Conservation (phyloP, 1,284 basidiomycete species). For the Gomphus sp. region DNA sequence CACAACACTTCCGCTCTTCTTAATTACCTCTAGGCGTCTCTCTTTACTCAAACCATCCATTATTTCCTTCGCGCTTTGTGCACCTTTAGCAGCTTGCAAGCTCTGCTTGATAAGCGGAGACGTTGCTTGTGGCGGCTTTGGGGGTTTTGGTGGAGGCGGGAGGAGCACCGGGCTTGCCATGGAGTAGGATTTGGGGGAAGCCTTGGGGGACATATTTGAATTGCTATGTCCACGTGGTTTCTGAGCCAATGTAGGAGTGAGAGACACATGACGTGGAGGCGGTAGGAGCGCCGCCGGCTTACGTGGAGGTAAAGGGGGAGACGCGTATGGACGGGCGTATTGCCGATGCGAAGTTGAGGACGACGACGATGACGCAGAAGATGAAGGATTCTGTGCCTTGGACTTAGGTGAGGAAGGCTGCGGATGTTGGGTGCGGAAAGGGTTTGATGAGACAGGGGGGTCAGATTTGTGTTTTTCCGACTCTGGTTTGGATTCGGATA, state of each 20-base stretch:
- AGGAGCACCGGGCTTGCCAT: slow-evolving; percentile 15
- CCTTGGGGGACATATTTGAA: background rate
- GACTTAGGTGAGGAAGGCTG: slow-evolving; percentile 16
- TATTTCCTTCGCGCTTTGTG: slow-evolving; percentile 54
- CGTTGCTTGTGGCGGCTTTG: slow-evolving; percentile 24
- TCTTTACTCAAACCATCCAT: slow-evolving; percentile 60
- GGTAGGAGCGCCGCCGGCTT: slow-evolving; percentile 20
- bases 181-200: slow-evolving; percentile 9
- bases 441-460: background rate
- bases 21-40: slow-evolving; percentile 60
- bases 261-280: slow-evolving; percentile 15
- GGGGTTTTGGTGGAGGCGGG: slow-evolving; percentile 12
- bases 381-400: slow-evolving; percentile 18
- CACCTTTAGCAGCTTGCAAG: slow-evolving; percentile 59
- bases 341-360: slow-evolving; percentile 11
- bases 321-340: slow-evolving; percentile 10
- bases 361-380: slow-evolving; percentile 13
- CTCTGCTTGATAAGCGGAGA: slow-evolving; percentile 59
- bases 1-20: slow-evolving; percentile 22
- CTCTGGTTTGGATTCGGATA: background rate
- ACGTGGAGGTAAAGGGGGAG: slow-evolving; percentile 20
- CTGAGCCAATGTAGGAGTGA: slow-evolving; percentile 2
- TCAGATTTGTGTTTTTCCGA: background rate
- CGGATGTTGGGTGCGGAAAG: slow-evolving; percentile 10
- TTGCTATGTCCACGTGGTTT: background rate